phyloP scores from a whole-genome alignment of 305 asterid genomes.

The Rubia balearica region DNA sequence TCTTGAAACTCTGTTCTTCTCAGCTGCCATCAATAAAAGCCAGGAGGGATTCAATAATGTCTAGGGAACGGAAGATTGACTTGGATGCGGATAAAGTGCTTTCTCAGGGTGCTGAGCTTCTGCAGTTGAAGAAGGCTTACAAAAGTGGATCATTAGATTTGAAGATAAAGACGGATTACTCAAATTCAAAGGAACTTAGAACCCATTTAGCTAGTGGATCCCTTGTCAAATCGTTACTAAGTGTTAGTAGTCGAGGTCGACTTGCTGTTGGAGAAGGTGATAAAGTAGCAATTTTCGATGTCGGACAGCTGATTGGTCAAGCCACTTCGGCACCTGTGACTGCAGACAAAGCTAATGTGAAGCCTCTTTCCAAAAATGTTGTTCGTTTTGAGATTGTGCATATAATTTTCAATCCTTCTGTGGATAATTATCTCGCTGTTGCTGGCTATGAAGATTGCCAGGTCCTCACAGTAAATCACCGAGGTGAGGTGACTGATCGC shows the following conservation, averaged over 20 bases:
- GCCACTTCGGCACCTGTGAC: constrained; percentile 92
- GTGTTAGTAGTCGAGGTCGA: constrained; percentile 88
- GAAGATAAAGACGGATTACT: constrained; percentile 95
- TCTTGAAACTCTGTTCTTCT: constrained; percentile 67
- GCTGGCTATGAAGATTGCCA: constrained; percentile 99
- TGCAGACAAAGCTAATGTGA: constrained; percentile 97
- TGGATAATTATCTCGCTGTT: constrained; percentile 88
- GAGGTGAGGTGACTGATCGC: constrained; percentile 98
- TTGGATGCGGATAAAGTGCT: constrained; percentile 70
- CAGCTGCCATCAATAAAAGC: constrained; percentile 67
- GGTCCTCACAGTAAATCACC: constrained; percentile 88
- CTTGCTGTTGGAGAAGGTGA: constrained; percentile 99
- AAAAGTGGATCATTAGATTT: constrained; percentile 96
- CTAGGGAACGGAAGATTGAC: constrained; percentile 54
- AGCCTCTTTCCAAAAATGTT: constrained; percentile 92
- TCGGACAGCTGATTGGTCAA: constrained; percentile 98
- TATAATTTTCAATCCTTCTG: constrained; percentile 74
- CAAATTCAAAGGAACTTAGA: constrained; percentile 93
- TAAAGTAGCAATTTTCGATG: constrained; percentile 96
- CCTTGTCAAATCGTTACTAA: constrained; percentile 86
- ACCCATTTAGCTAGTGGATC: constrained; percentile 92
- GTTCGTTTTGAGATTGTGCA: constrained; percentile 97
- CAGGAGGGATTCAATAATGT: constrained; percentile 59
- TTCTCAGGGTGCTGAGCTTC: constrained; percentile 55
- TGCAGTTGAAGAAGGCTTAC: constrained; percentile 94